Percentiles rank a stretch among this genome's conserved stretches.
Evolutionary conservation across 495 filamentous ascomycete species (phyloP).

Genomic region (Hypoxylon lienhwacheense): DNA sequence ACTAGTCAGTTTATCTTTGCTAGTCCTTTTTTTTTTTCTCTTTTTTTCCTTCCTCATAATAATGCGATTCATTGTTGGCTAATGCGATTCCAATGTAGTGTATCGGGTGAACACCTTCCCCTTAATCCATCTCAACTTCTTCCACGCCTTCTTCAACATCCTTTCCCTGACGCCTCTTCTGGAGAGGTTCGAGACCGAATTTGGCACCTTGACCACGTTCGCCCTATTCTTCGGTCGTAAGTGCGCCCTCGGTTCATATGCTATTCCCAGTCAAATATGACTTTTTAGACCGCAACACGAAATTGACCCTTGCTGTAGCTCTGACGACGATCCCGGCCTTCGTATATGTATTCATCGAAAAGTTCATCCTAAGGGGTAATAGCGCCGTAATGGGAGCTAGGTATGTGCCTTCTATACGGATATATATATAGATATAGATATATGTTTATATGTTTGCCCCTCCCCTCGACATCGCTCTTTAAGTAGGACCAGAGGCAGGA

Average conservation of each 20-base stretch:
- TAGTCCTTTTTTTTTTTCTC: no score
- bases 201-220: constrained; percentile 84
- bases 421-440: no score
- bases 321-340: constrained; percentile 77
- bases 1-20: constrained; percentile 65
- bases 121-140: constrained; percentile 76
- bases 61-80: constrained; percentile 5
- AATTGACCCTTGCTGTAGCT: constrained; percentile 52
- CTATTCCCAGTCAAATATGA: background rate
- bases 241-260: constrained; percentile 42
- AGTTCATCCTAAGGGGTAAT: constrained; percentile 63
- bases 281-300: background rate
- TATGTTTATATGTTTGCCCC: constrained; percentile 28
- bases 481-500: no score
- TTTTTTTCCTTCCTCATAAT: no score
- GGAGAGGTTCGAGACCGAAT: constrained; percentile 90
- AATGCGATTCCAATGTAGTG: constrained; percentile 56
- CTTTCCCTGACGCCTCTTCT: constrained; percentile 79
- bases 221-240: constrained; percentile 86
- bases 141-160: constrained; percentile 79
- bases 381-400: constrained; percentile 77
- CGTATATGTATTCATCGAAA: constrained; percentile 71
- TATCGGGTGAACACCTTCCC: constrained; percentile 93
- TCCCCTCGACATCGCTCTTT: background rate
- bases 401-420: no score